phyloP scores from a whole-genome alignment of 2,329 filamentous ascomycete species.

The Tolypocladium pustulatum region DNA sequence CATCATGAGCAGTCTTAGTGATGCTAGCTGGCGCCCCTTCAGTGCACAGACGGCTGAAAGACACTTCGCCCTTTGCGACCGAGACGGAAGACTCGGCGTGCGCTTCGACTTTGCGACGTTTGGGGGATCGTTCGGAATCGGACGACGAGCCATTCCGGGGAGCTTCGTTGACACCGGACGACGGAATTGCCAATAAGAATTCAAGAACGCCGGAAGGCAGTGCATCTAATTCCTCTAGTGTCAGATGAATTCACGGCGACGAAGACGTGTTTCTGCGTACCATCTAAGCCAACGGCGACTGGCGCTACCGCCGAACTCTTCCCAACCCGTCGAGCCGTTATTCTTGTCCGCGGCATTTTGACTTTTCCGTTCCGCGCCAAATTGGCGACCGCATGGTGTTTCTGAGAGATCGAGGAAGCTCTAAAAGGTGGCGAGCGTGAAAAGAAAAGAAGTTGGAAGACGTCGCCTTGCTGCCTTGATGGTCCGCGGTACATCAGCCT shows the following conservation, averaged over 20 bases:
- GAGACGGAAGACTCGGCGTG: slow-evolving; percentile 10
- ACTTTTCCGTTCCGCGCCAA: not conserved
- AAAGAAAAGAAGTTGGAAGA: not conserved
- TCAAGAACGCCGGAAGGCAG: slow-evolving; percentile 14
- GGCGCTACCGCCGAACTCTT: not conserved
- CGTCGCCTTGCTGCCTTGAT: not conserved
- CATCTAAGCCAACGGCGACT: not conserved
- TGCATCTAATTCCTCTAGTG: slow-evolving; percentile 8
- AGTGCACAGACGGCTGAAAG: slow-evolving; percentile 14
- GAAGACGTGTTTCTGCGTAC: not conserved
- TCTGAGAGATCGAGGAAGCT: not conserved
- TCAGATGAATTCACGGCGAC: not conserved
- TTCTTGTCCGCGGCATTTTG: not conserved
- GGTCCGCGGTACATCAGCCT: not conserved
- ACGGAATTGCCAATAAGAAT: slow-evolving; percentile 11
- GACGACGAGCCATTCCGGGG: slow-evolving; percentile 2
- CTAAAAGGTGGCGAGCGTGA: not conserved
- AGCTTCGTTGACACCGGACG: slow-evolving; percentile 3
- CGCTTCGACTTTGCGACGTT: slow-evolving; percentile 19
- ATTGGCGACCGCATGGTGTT: not conserved
- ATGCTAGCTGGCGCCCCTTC: slow-evolving; percentile 3
- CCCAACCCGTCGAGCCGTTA: not conserved
- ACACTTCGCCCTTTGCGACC: slow-evolving; percentile 13
- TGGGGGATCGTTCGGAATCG: slow-evolving; percentile 12
- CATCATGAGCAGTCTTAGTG: slow-evolving; percentile 6